Evolutionary conservation across 1,284 basidiomycete species (phyloP), one percentile per base, ranked within the genome.

Genomic region (Melanopsichium pennsylvanicum): DNA sequence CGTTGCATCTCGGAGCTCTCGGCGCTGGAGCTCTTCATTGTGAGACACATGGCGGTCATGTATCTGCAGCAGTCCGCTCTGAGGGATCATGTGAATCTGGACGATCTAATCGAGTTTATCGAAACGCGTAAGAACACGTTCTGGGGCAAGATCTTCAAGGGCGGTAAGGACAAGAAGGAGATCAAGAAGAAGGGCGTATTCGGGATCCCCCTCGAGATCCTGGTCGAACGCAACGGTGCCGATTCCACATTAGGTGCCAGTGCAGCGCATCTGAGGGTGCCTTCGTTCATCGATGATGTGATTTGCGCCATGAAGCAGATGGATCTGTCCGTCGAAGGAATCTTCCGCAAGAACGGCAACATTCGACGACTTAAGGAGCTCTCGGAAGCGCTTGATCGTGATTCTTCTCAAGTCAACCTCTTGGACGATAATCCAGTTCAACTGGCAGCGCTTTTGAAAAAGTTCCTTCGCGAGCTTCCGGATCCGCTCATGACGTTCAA

Each of bases 291-390:
- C 60, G 96, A 98, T 81, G 96, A 98, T 78, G 90, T 97, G 49
- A 88, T 98, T 34, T 95, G 92, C 48, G 93, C 96, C 3, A 97
- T 99, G 95, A 87, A 91, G 79, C 94, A 97, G 82, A 97, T 97
- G 95, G 95, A 98, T 83, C 92, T 99, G 90, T 97, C 95, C 5
- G 86, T 99, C 32, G 96, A 98, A 82, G 95, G 95, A 59, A 96
- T 99, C 66, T 99, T 99, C 86, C 87, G 95, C 48, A 94, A 96
- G 84, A 97, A 97, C 80, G 95, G 95, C 52, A 97, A 98, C 81
- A 97, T 98, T 77, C 87, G 93, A 46, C 87, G 92, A 52, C 85
- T 97, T 58, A 93, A 92, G 80, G 90, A 93, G 72, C 85, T 97
- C 23, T 89, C 90, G 4, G 95, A 98, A 64, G 88, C 90, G 15